Evolutionary conservation across 2,329 filamentous ascomycete species (phyloP).

Genomic region (Fusarium chlamydosporum): DNA sequence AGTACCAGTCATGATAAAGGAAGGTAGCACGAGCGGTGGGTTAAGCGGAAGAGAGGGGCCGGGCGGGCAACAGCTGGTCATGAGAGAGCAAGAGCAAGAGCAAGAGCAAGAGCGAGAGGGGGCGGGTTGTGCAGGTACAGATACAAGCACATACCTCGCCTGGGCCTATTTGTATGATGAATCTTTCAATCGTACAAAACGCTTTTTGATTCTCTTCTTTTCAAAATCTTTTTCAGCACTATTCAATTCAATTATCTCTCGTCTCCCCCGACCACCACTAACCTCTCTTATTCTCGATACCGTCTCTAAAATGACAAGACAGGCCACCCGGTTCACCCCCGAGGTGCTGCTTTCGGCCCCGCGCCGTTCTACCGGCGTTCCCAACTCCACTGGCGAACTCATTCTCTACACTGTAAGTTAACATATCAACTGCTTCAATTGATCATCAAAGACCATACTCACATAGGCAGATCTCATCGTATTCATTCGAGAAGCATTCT

Average conservation of each 20-base stretch:
- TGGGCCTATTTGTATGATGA: slow-evolving; percentile 34
- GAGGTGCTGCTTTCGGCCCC: slow-evolving; percentile 83
- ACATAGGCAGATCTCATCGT: slow-evolving; percentile 71
- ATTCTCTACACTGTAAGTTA: slow-evolving; percentile 73
- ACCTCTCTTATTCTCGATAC: slow-evolving; percentile 3
- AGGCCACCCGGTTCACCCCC: slow-evolving; percentile 79
- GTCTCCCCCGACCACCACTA: not conserved
- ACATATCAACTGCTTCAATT: slow-evolving; percentile 17
- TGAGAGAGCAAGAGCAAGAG: slow-evolving; percentile 26
- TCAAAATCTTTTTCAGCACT: slow-evolving; percentile 1
- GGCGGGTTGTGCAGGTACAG: not conserved
- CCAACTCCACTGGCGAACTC: slow-evolving; percentile 76
- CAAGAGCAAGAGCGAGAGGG: slow-evolving; percentile 34
- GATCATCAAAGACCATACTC: not conserved
- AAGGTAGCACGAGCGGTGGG: slow-evolving; percentile 33
- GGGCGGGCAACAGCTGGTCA: slow-evolving; percentile 32
- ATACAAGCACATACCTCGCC: slow-evolving; percentile 1
- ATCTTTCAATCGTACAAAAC: slow-evolving; percentile 34
- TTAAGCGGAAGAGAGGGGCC: slow-evolving; percentile 44
- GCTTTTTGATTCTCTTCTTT: slow-evolving; percentile 25
- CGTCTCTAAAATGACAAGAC: slow-evolving; percentile 73
- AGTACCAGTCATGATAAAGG: slow-evolving; percentile 9
- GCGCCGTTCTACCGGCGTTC: slow-evolving; percentile 76
- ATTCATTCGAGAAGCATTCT: slow-evolving; percentile 82
- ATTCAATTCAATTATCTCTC: not conserved